Base-by-base conservation (phyloP, 768 basidiomycete species). In the Tulasnella sp. region DNA sequence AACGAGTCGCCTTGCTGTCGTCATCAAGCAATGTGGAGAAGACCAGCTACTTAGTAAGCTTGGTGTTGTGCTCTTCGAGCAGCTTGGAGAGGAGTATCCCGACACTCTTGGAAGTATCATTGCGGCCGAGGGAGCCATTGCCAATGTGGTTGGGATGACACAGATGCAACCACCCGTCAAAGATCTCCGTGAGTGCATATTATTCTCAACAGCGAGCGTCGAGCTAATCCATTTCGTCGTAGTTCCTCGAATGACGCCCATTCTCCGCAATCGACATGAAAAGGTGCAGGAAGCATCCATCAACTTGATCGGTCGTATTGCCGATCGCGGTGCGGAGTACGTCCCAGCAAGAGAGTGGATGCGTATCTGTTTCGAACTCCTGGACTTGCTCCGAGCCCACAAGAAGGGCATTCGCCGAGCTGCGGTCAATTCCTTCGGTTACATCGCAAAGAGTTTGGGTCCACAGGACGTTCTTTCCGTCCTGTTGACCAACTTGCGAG, bases 171-270 rank as follows among this genome's bases (percentile, higher is more conserved):
- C 98, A 20, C 98, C 98, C 0, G 97, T 99, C 40, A 99, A 99
- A 86, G 98, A 99, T 90, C 92, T 99, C 80, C 85, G 97, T 98
- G 86, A 91, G 97, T 93, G 16, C 77, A 60, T 34, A 46, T 80
- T 31, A 1, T 31, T 37, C 54, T 81, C 40, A 16, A 58, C 37
- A 60, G 46, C 28, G 34, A 72, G 60, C 41, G 22, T 37, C 82
- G 79, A 72, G 73, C 80, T 20, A 74, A 42, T 80, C 16, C 75
- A 84, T 86, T 76, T 31, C n/a, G 20, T 34, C 77, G 0, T 85
- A 98, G 96, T 99, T 54, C 98, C 98, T 34, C 95, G 98, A 80
- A 99, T 99, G 97, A 99, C 98, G 0, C 98, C 98, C n/a, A 99
- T 99, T 87, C 89, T 99, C 64, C 93, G 98, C 83, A 99, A 99